Conservation (phyloP, 306 rosid species). For the Casuarina equisetifolia region DNA sequence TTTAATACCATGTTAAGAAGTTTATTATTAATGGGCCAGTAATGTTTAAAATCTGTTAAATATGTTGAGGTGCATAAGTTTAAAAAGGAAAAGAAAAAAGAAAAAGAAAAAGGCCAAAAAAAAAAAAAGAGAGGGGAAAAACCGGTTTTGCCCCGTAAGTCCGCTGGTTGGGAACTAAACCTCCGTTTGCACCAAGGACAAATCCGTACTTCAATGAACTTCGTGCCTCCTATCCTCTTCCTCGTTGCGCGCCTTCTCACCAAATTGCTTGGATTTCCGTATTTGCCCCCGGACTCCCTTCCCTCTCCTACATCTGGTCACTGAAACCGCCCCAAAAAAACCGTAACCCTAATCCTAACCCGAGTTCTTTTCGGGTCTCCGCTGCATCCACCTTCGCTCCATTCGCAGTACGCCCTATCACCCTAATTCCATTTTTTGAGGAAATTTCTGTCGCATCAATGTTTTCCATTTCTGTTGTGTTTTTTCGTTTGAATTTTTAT, state of each 20-base stretch:
- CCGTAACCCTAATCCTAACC: conserved; percentile 21
- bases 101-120: no score
- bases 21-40: no score
- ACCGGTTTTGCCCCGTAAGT: no score
- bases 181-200: conserved; percentile 15
- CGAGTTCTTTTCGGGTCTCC: background rate
- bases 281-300: conserved; percentile 10
- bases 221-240: conserved; percentile 4
- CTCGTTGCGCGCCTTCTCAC: conserved; percentile 26
- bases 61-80: no score
- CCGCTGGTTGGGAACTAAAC: no score
- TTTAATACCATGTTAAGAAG: no score
- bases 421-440: background rate
- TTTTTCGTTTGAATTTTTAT: background rate
- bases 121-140: no score
- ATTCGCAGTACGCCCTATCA: conserved; percentile 20
- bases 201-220: background rate
- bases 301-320: background rate
- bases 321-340: background rate
- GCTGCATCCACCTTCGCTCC: background rate
- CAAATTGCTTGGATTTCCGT: conserved; percentile 13
- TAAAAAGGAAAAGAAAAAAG: no score
- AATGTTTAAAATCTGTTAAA: no score
- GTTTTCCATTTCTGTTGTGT: background rate
- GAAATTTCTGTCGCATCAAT: background rate